Percentiles rank a stretch among this genome's conserved stretches.
Conservation (phyloP, 371 early-diverging fungal species). For the Entomophthora muscae region DNA sequence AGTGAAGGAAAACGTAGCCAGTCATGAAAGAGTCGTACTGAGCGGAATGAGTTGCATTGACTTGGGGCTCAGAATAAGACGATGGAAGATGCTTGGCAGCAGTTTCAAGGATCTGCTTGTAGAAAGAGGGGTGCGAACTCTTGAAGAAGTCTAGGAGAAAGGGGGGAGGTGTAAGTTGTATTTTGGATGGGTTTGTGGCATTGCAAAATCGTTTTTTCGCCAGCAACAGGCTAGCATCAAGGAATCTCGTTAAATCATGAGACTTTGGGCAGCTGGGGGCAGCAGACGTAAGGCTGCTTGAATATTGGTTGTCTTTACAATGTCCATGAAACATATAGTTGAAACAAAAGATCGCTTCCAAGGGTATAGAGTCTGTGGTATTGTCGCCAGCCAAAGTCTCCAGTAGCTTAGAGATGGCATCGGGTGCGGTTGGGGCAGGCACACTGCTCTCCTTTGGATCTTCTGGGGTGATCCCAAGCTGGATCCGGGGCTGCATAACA, state of each 20-base stretch:
- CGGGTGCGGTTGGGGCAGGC: background rate
- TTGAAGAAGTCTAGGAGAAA: background rate
- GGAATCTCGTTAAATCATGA: constrained; percentile 63
- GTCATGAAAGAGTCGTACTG: constrained; percentile 93
- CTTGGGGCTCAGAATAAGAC: background rate
- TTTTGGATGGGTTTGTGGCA: constrained; percentile 12
- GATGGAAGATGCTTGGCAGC: background rate
- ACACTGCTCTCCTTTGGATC: background rate
- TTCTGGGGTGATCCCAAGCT: background rate
- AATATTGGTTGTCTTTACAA: constrained; percentile 21
- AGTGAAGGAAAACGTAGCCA: constrained; percentile 51
- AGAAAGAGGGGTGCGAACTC: background rate
- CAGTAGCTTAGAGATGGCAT: background rate
- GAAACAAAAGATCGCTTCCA: background rate
- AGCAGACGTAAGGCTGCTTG: too few relatives aligned
- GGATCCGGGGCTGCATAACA: constrained; percentile 4
- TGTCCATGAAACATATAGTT: constrained; percentile 40
- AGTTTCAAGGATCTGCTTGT: background rate
- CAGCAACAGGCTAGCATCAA: constrained; percentile 24
- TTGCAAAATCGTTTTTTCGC: constrained; percentile 9
- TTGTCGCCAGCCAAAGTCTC: background rate
- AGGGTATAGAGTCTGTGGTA: background rate
- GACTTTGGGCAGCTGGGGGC: constrained; percentile 27
- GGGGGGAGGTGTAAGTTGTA: background rate
- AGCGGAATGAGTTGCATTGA: constrained; percentile 45